Evolutionary conservation across 2,329 filamentous ascomycete species (phyloP).

Genomic region (Trichophyton benhamiae): DNA sequence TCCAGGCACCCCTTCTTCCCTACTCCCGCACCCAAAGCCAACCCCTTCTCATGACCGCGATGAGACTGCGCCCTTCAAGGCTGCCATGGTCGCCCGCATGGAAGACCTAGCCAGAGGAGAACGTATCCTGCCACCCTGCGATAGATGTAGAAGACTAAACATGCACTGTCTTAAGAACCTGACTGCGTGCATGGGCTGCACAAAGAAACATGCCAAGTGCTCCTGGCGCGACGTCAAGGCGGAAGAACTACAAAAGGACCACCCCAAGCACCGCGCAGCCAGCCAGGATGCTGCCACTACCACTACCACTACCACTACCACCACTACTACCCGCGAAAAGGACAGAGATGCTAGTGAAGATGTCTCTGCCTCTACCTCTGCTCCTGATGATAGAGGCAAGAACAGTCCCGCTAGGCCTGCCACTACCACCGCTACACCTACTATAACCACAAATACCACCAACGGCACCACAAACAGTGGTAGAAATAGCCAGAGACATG

Average conservation of each 20-base stretch:
- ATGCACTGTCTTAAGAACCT: constrained; percentile 77
- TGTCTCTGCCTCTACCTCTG: background rate
- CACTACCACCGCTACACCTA: background rate
- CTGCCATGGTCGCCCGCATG: constrained; percentile 60
- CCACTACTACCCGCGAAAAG: background rate
- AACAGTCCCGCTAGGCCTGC: background rate
- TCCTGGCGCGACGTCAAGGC: constrained; percentile 71
- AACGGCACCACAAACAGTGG: background rate
- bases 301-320: too few species aligned
- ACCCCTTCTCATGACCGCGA: constrained; percentile 39
- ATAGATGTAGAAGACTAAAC: constrained; percentile 65
- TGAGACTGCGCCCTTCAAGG: constrained; percentile 47
- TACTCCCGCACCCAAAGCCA: constrained; percentile 39
- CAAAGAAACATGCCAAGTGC: constrained; percentile 81
- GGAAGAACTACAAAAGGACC: constrained; percentile 44
- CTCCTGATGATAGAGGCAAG: background rate
- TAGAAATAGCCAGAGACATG: background rate
- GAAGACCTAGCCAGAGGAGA: constrained; percentile 64
- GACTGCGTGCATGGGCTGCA: constrained; percentile 76
- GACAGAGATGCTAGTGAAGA: constrained; percentile 2
- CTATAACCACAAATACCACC: background rate
- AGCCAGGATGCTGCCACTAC: background rate
- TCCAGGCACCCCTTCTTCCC: constrained; percentile 41
- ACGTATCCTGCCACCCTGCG: constrained; percentile 67
- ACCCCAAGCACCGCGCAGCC: background rate